Evolutionary conservation across 192 early-diverging fungal species (phyloP).

Genomic region (Pilaira anomala): DNA sequence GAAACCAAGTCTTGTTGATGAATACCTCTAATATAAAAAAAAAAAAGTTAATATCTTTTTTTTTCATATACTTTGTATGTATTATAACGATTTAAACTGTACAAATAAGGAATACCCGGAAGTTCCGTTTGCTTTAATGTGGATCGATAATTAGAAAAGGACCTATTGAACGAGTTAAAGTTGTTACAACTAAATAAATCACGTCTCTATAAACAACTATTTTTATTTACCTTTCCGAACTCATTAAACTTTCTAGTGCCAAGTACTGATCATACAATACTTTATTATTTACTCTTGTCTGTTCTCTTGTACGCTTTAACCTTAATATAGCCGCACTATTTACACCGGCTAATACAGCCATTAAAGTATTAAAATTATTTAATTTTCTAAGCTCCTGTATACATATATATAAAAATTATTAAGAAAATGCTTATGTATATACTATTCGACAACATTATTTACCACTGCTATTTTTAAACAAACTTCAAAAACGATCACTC

Average conservation of each 20-base stretch:
- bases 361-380: slow-evolving; percentile 76
- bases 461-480: slow-evolving; percentile 71
- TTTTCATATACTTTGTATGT: neutral
- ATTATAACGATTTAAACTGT: slow-evolving; percentile 10
- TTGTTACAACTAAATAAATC: neutral
- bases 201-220: too few relatives aligned
- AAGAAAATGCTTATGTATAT: too few relatives aligned
- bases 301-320: slow-evolving; percentile 58
- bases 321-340: slow-evolving; percentile 61
- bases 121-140: slow-evolving; percentile 54
- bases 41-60: neutral
- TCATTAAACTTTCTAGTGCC: slow-evolving; percentile 67
- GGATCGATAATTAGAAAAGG: slow-evolving; percentile 62
- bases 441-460: too few relatives aligned
- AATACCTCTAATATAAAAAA: slow-evolving; percentile 35
- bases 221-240: slow-evolving; percentile 44
- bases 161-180: slow-evolving; percentile 24
- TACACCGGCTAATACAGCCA: slow-evolving; percentile 72
- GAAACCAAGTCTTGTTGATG: slow-evolving; percentile 69
- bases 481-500: slow-evolving; percentile 63
- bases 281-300: slow-evolving; percentile 43
- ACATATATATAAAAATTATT: neutral
- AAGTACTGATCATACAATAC: slow-evolving; percentile 46
- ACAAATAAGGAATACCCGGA: slow-evolving; percentile 78
- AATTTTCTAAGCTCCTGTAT: slow-evolving; percentile 54